Conservation (phyloP, 2,329 filamentous ascomycete genomes). For the Hypocreales sp. region DNA sequence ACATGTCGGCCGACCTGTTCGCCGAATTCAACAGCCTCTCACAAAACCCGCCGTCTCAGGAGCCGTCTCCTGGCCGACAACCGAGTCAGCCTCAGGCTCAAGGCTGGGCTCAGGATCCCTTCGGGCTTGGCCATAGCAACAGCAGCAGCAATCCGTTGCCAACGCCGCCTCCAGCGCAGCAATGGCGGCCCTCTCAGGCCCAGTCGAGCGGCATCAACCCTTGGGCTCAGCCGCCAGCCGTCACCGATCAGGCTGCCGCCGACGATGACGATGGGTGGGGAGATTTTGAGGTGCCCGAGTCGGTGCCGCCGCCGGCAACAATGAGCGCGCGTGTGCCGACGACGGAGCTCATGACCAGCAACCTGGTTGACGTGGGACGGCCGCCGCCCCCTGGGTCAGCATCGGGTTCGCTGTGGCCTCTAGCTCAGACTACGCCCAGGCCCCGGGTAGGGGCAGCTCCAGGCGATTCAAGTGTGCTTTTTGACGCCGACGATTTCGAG, state of each 20-base stretch:
- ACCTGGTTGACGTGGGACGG: background rate
- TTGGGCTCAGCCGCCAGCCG: slow-evolving; percentile 5
- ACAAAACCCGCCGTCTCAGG: slow-evolving; percentile 12
- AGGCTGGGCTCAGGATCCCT: slow-evolving; percentile 8
- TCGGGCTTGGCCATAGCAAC: slow-evolving; percentile 9
- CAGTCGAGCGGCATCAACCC: slow-evolving; percentile 7
- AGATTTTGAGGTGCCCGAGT: slow-evolving; percentile 46
- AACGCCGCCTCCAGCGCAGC: slow-evolving; percentile 9
- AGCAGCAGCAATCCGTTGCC: slow-evolving; percentile 4
- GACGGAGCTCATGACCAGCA: too few relatives aligned
- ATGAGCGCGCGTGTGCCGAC: too few relatives aligned
- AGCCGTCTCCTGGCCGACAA: slow-evolving; percentile 4
- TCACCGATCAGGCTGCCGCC: background rate
- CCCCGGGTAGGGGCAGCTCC: slow-evolving; percentile 9
- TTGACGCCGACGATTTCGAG: slow-evolving; percentile 46
- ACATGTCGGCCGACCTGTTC: slow-evolving; percentile 51
- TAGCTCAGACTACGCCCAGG: slow-evolving; percentile 6
- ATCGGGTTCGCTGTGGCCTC: slow-evolving; percentile 1
- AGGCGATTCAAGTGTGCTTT: slow-evolving; percentile 40
- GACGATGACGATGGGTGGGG: slow-evolving; percentile 52
- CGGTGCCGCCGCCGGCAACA: slow-evolving; percentile 6
- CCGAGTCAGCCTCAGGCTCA: slow-evolving; percentile 4
- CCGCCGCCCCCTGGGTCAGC: background rate
- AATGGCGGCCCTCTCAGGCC: slow-evolving; percentile 16
- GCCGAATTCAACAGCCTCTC: slow-evolving; percentile 43